phyloP scores from a whole-genome alignment of 441 rosid genomes.

The Croton laevigatus region DNA sequence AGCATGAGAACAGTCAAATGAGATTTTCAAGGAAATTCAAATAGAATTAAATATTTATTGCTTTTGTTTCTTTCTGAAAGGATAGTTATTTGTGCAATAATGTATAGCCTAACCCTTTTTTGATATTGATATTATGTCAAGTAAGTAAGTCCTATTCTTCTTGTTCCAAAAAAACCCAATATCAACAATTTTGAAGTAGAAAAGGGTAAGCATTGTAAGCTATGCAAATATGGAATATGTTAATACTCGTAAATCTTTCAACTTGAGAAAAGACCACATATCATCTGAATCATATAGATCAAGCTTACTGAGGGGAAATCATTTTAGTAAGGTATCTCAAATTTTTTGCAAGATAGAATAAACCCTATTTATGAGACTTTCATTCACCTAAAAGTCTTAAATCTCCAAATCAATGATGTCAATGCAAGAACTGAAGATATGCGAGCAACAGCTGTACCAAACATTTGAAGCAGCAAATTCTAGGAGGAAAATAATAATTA shows the following conservation, averaged over 20 bases:
- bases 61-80: not conserved
- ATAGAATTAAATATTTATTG: not conserved
- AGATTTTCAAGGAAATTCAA: not conserved
- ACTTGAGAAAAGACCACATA: not conserved
- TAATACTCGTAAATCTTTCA: not conserved
- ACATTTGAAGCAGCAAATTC: constrained; percentile 8
- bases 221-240: not conserved
- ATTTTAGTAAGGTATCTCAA: not conserved
- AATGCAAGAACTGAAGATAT: not conserved
- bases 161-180: not conserved
- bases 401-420: not conserved
- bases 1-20: not conserved
- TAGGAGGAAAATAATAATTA: not conserved
- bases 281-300: not conserved
- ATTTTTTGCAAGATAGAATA: not conserved
- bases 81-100: too few relatives aligned
- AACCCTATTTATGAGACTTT: not conserved
- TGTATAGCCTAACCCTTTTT: too few relatives aligned
- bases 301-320: not conserved
- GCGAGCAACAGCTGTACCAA: not conserved
- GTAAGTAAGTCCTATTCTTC: too few relatives aligned
- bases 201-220: not conserved
- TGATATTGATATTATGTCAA: too few relatives aligned
- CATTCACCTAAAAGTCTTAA: not conserved
- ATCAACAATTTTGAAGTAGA: constrained; percentile 5